Evolutionary conservation across 768 basidiomycete genomes (phyloP).

Genomic region (Pholiota molesta): DNA sequence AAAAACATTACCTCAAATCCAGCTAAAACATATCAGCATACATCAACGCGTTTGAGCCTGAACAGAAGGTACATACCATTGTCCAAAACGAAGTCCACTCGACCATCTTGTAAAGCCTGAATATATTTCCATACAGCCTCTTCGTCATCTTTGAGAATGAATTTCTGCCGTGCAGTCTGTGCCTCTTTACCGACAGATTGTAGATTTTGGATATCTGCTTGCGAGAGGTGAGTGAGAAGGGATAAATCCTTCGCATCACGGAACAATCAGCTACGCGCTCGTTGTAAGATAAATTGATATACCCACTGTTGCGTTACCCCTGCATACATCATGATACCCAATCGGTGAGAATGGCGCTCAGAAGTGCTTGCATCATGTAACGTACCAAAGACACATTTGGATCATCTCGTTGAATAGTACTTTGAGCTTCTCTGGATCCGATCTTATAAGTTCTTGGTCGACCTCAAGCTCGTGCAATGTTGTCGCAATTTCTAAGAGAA

Average conservation of each 20-base stretch:
- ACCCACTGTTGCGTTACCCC: slow-evolving; percentile 92
- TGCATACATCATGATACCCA: slow-evolving; percentile 26
- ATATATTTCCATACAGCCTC: slow-evolving; percentile 74
- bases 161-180: slow-evolving; percentile 72
- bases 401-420: slow-evolving; percentile 83
- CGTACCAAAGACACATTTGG: slow-evolving; percentile 86
- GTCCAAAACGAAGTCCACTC: slow-evolving; percentile 89
- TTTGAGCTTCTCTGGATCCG: slow-evolving; percentile 56
- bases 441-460: slow-evolving; percentile 33
- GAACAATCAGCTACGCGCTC: background rate
- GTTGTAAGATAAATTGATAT: background rate
- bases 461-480: slow-evolving; percentile 68
- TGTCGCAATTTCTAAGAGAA: slow-evolving; percentile 63
- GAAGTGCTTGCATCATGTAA: background rate
- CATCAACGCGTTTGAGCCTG: slow-evolving; percentile 3
- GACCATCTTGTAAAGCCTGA: slow-evolving; percentile 50
- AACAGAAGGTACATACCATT: slow-evolving; percentile 59
- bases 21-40: slow-evolving; percentile 44
- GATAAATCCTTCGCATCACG: slow-evolving; percentile 71
- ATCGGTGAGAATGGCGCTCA: background rate
- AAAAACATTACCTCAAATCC: slow-evolving; percentile 77
- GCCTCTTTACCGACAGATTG: slow-evolving; percentile 85
- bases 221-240: slow-evolving; percentile 82
- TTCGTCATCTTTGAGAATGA: slow-evolving; percentile 87
- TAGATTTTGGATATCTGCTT: slow-evolving; percentile 79